Evolutionary conservation across 768 basidiomycete genomes (phyloP), one percentile per base, ranked within the genome.

Genomic region (Boletus coccyginus): DNA sequence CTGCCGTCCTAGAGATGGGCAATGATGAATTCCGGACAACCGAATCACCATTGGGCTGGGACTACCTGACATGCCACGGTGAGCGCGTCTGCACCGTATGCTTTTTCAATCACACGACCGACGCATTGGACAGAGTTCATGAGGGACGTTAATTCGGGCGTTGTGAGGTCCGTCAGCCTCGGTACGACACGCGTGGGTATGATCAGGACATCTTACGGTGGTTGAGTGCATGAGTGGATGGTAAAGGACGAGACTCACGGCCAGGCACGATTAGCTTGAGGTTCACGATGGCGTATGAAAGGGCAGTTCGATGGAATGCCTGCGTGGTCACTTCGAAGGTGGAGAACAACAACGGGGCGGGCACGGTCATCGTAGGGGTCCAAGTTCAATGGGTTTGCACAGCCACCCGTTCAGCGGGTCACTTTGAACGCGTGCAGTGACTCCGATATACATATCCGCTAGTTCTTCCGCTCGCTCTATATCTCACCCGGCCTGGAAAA

Each of bases 181-280:
- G 78, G 76, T 9, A 85, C 85, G 50, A 76, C 75, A 53, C 85
- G 74, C 1, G 73, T 78, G 19, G 85, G 83, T 16, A 85, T 65
- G 50, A 87, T 82, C 42, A 87, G 80, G 16, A 87, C 85, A 68
- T 87, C 85, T 87, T 64, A 35, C 32, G 9, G 39, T 27, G 32
- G 35, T 29, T 69, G 57, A 60, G 63, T 3, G 29, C 19, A 32
- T 1, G 33, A 1, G 6, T 9, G 12, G 14, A 33, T 2, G 24
- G 7, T 27, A 32, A 29, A n/a, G 3, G 10, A 33, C 12, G 6
- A 24, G 40, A 81, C 92, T 74, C 72, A 98, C 96, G 94, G 46
- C 94, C 94, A 40, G 94, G 93, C 10, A 95, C 85, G 61, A 97
- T 86, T 1, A 95, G 96, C 64, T 94, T 97, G 58, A 97, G 83